phyloP scores from a whole-genome alignment of 139 green algal genomes.

The Asterochloris sp. region DNA sequence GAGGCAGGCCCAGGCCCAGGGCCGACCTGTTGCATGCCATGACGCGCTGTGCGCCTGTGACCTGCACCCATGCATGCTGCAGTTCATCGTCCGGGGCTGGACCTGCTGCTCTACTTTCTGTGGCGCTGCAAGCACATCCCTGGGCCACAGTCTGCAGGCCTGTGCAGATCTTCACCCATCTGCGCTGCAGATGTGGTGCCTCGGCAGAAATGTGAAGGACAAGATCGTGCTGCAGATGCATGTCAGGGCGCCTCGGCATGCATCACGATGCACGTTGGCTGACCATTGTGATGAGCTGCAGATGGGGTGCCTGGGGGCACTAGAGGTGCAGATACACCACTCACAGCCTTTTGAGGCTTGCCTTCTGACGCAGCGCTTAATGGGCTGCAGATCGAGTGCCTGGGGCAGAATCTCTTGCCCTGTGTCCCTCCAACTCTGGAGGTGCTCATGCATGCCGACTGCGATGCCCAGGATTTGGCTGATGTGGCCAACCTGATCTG shows the following conservation, averaged over 20 bases:
- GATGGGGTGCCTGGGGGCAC: too few species aligned
- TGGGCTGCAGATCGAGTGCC: constrained; percentile 54
- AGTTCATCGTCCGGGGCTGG: neutral
- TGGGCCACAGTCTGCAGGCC: neutral
- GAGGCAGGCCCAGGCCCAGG: neutral
- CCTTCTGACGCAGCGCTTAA: neutral
- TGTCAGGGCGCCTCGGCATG: neutral
- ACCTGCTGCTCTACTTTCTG: neutral
- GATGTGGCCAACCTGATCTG: constrained; percentile 68
- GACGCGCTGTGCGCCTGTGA: too few species aligned
- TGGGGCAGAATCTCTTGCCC: constrained; percentile 53
- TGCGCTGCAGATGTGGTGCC: neutral
- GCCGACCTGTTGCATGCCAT: neutral
- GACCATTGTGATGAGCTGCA: neutral
- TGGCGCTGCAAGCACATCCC: neutral
- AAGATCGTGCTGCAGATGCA: neutral
- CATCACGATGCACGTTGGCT: neutral
- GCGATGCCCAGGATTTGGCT: constrained; percentile 45
- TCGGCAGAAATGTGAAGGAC: neutral
- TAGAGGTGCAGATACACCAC: neutral
- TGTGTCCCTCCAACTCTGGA: constrained; percentile 56
- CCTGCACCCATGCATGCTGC: neutral
- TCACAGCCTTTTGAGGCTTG: neutral
- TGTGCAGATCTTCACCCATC: neutral
- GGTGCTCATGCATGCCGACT: constrained; percentile 42